phyloP scores from a whole-genome alignment of 768 basidiomycete species.

The Lactarius indigo region DNA sequence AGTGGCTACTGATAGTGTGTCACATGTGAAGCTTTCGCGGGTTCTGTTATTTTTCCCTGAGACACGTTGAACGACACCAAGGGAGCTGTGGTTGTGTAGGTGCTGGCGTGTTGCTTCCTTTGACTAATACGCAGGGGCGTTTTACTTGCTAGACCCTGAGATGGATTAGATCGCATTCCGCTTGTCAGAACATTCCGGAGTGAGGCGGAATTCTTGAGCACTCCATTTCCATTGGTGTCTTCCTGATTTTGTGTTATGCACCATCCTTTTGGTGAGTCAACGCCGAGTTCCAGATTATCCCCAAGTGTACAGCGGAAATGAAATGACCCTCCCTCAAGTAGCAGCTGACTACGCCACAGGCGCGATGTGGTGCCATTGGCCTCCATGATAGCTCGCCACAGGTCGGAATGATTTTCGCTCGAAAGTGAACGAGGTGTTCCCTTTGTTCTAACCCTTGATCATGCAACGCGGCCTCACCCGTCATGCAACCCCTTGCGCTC shows the following conservation, averaged over 20 bases:
- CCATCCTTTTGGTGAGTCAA: slow-evolving; percentile 9
- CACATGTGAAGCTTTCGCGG: slow-evolving; percentile 9
- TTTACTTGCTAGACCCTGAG: neutral
- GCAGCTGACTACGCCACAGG: slow-evolving; percentile 24
- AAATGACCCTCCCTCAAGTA: slow-evolving; percentile 5
- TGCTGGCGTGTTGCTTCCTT: slow-evolving; percentile 1
- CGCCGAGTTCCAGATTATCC: slow-evolving; percentile 6
- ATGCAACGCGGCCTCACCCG: neutral
- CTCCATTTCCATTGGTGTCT: slow-evolving; percentile 10
- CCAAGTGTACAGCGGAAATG: slow-evolving; percentile 15
- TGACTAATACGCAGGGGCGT: slow-evolving; percentile 13
- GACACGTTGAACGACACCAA: slow-evolving; percentile 3
- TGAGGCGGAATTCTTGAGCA: neutral
- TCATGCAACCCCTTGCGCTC: neutral
- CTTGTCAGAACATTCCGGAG: slow-evolving; percentile 1
- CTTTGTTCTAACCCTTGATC: slow-evolving; percentile 6
- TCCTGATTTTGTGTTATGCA: neutral
- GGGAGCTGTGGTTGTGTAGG: slow-evolving; percentile 4
- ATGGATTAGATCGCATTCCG: neutral
- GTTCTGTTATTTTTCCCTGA: neutral
- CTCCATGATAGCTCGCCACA: slow-evolving; percentile 5
- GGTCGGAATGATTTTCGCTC: neutral
- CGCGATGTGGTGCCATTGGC: slow-evolving; percentile 17
- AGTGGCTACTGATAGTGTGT: slow-evolving; percentile 11
- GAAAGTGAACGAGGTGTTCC: neutral